A percentile compares a stretch with the other conserved stretches of the same genome.
These are phyloP conservation scores for Colletotrichum acutatum DNA, from an alignment of 2,329 filamentous ascomycete genomes.

Conservation along the genomic window DNA sequence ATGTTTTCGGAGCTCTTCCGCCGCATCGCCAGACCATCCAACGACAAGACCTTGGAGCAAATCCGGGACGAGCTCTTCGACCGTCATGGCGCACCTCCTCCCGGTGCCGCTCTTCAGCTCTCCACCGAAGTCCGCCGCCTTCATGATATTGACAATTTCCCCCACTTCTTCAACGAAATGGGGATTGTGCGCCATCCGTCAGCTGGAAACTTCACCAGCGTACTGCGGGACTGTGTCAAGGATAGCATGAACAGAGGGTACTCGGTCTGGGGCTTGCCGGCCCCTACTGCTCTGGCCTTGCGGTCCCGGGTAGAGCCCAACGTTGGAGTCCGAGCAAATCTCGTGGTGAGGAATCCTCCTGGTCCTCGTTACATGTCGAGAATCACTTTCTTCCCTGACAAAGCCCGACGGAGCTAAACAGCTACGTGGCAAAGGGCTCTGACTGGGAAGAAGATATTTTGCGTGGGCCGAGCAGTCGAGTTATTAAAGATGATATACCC, in stretches of 20 bases:
- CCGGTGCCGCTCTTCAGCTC: slow-evolving; percentile 50
- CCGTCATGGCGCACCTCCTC: slow-evolving; percentile 57
- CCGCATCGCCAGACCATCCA: slow-evolving; percentile 51
- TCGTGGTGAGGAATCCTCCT: background rate
- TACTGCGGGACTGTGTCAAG: slow-evolving; percentile 48
- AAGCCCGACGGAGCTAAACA: background rate
- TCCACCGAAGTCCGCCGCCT: slow-evolving; percentile 56
- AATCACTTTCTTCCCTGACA: slow-evolving; percentile 13
- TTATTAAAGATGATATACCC: background rate
- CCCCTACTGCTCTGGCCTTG: slow-evolving; percentile 1
- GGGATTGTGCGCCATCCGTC: slow-evolving; percentile 45
- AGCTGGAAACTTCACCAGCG: slow-evolving; percentile 42
- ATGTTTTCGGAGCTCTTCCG: slow-evolving; percentile 65
- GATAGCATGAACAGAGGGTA: slow-evolving; percentile 49
- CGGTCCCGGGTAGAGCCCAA: slow-evolving; percentile 7
- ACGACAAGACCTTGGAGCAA: slow-evolving; percentile 46
- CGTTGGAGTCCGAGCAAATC: background rate
- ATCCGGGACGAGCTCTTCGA: slow-evolving; percentile 58
- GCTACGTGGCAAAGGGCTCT: background rate
- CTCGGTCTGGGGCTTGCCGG: slow-evolving; percentile 25
- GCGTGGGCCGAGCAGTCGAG: background rate
- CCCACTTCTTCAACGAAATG: slow-evolving; percentile 55
- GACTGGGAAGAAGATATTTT: background rate
- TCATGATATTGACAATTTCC: slow-evolving; percentile 53
- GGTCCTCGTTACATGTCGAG: background rate